Base-by-base conservation (phyloP, 2,329 filamentous ascomycete species). In the Nemania sp. region DNA sequence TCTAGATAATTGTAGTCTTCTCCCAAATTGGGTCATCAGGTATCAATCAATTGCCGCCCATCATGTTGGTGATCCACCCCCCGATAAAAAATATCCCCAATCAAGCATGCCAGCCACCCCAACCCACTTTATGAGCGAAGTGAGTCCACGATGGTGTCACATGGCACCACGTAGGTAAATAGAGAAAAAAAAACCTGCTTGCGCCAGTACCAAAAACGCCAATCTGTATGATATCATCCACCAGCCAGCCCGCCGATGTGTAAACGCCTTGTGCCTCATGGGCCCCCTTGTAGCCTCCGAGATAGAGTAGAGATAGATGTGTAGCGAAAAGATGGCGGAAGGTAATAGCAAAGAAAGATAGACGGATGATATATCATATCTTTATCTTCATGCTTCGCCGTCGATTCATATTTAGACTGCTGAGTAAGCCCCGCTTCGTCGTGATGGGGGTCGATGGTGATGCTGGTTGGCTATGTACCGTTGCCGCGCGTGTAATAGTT, bases 331-430 rank as follows among this genome's bases (percentile, higher is more conserved):
- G n/a, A 29, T 27, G 1, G 26, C 55, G 29, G 24, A 26, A 58
- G 51, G 26, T 60, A 20, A 29, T 45, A 27, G 35, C 13, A 27
- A 61, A 57, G 51, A 24, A 35, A 54, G 20, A 53, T 11, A 35
- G 49, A 18, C 26, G 47, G 20, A 47, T n/a, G 20, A 55, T 52
- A 43, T 24, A 35, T 74, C 47, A 77, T 52, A 68, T 52, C 63
- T 68, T 75, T 59, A 75, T 70, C 55, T 63, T 82, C 72, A 83
- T 76, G 74, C 82, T 84, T 73, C 80, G 79, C 65, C 82, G 78
- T 63, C 80, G 78, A 62, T 77, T 75, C 57, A 80, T 76, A 53
- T 77, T 75, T 35, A 82, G 73, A 13, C 80, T 77, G 62, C 76
- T 76, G 45, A 81, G 74, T 55, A 82, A 69, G 20, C 79, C 75